These are phyloP conservation scores for Lactifluus pinguis DNA, from an alignment of 768 basidiomycete genomes.

Conservation along the genomic window DNA sequence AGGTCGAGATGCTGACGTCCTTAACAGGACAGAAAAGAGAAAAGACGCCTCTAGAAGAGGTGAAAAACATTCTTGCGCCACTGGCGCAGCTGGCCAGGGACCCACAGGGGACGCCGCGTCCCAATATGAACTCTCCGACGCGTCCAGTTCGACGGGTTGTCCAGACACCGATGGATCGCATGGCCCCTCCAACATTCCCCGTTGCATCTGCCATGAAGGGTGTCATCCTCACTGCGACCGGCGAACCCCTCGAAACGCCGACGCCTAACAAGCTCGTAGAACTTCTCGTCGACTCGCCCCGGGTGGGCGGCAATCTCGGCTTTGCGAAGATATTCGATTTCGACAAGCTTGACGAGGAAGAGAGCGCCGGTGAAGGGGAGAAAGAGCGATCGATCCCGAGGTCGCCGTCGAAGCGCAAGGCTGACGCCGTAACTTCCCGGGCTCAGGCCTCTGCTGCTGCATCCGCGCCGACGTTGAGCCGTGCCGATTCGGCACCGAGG, in stretches of 20 bases:
- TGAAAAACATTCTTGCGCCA: conserved; percentile 58
- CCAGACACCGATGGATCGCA: conserved; percentile 46
- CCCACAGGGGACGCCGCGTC: conserved; percentile 23
- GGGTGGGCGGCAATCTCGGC: conserved; percentile 37
- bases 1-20: background rate
- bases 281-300: conserved; percentile 61
- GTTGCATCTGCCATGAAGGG: conserved; percentile 40
- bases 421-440: background rate
- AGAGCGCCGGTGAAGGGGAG: conserved; percentile 22
- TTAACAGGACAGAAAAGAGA: conserved; percentile 36
- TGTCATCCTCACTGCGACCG: conserved; percentile 71
- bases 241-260: conserved; percentile 65
- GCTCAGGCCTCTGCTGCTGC: background rate
- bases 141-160: conserved; percentile 25
- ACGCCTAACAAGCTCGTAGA: conserved; percentile 55
- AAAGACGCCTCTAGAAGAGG: conserved; percentile 61
- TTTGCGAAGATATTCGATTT: conserved; percentile 77
- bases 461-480: background rate
- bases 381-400: conserved; percentile 24
- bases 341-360: conserved; percentile 28
- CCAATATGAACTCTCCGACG: conserved; percentile 17
- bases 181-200: conserved; percentile 22
- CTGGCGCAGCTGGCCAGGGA: conserved; percentile 30
- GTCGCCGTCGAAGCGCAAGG: conserved; percentile 29
- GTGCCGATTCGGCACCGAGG: conserved; percentile 21